Conservation (phyloP, 1,284 basidiomycete genomes). For the Apiotrichum veenhuisii region DNA sequence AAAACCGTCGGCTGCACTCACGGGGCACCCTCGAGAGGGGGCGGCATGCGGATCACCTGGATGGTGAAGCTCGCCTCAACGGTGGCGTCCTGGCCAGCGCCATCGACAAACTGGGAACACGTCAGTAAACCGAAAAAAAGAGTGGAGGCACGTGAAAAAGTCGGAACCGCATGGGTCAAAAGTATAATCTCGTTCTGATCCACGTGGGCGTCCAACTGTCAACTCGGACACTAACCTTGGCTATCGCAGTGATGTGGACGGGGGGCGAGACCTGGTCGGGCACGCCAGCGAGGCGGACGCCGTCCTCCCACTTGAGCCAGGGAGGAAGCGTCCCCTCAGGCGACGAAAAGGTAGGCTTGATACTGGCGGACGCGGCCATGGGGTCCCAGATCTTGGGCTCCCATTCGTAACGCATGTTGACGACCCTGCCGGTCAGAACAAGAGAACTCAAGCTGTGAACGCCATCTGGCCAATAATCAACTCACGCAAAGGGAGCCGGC, state of each 20-base stretch:
- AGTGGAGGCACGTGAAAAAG: not conserved
- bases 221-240: conserved; percentile 22
- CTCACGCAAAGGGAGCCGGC: conserved; percentile 68
- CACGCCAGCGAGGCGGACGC: conserved; percentile 47
- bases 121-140: not conserved
- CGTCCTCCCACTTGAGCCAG: conserved; percentile 86
- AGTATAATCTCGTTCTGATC: no score
- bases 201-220: not conserved
- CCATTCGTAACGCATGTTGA: conserved; percentile 85
- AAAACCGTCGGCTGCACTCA: not conserved
- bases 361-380: conserved; percentile 73
- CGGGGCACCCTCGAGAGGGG: not conserved
- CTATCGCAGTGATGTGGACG: conserved; percentile 27
- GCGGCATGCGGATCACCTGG: conserved; percentile 26
- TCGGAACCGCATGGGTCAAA: not conserved
- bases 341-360: conserved; percentile 72
- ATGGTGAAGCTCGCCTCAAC: conserved; percentile 34
- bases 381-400: conserved; percentile 95
- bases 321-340: conserved; percentile 65
- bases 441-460: no score
- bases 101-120: conserved; percentile 30
- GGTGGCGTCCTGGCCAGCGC: conserved; percentile 23
- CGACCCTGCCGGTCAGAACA: conserved; percentile 37
- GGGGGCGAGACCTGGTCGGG: conserved; percentile 27
- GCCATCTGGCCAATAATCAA: conserved; percentile 4